A percentile compares a stretch with the other conserved stretches of the same genome.
These are phyloP conservation scores for Luffa acutangula DNA, from an alignment of 306 rosid species.

Conservation along the genomic window DNA sequence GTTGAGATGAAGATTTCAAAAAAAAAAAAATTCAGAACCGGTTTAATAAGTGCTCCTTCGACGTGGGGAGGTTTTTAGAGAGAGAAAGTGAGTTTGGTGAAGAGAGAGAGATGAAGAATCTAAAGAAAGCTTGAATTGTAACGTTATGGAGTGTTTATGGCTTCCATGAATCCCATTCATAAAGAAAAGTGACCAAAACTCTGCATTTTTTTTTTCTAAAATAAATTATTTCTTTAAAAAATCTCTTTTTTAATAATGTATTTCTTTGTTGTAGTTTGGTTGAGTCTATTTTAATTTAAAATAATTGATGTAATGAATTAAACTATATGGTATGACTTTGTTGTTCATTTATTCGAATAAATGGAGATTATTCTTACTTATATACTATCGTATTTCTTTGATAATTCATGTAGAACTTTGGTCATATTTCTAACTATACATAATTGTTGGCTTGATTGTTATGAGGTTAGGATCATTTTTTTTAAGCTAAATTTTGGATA, in stretches of 20 bases:
- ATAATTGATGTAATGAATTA: no score
- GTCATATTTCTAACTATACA: no score
- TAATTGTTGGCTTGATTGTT: no score
- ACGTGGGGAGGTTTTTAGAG: not conserved
- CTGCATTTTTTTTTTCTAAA: not conserved
- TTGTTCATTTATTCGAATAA: no score
- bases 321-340: no score
- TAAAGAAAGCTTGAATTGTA: not conserved
- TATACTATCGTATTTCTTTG: no score
- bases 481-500: no score
- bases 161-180: not conserved
- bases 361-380: no score
- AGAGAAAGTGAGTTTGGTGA: not conserved
- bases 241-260: not conserved
- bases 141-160: slow-evolving; percentile 1
- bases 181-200: not conserved
- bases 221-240: not conserved
- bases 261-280: not conserved
- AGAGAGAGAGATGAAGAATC: not conserved
- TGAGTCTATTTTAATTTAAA: not conserved
- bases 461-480: no score
- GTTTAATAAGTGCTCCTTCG: not conserved
- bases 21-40: not conserved
- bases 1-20: not conserved
- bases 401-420: no score